Evolutionary conservation across 345 rosid species (phyloP).

Genomic region (Anastatica hierochuntica): DNA sequence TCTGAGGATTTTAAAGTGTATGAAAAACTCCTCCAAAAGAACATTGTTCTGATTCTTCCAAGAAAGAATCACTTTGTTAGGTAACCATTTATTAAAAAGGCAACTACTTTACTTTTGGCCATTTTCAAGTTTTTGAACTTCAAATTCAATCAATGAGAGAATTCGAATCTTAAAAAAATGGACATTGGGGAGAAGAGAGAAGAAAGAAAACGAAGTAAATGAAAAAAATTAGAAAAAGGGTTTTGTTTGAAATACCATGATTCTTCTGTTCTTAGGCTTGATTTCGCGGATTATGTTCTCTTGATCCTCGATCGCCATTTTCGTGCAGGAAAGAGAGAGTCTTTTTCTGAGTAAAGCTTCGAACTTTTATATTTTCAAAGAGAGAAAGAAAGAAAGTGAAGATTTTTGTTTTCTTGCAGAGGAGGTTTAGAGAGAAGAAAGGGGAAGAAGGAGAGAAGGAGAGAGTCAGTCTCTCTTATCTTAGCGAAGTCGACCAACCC

Average conservation of each 20-base stretch:
- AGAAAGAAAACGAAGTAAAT: not conserved
- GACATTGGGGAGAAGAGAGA: not conserved
- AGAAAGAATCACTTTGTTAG: slow-evolving; percentile 14
- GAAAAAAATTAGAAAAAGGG: not conserved
- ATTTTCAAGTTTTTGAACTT: not conserved
- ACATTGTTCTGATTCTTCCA: no score
- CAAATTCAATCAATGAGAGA: not conserved
- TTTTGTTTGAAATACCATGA: slow-evolving; percentile 42
- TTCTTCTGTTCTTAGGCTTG: slow-evolving; percentile 72
- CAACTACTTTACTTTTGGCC: slow-evolving; percentile 3
- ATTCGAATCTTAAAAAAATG: not conserved
- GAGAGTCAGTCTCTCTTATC: slow-evolving; percentile 57
- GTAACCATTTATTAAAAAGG: not conserved
- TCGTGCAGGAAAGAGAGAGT: slow-evolving; percentile 1
- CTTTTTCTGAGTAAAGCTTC: slow-evolving; percentile 17
- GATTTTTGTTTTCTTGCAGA: slow-evolving; percentile 22
- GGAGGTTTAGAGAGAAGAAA: slow-evolving; percentile 7
- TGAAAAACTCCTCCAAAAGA: not conserved
- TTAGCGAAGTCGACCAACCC: slow-evolving; percentile 29
- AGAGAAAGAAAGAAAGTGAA: slow-evolving; percentile 16
- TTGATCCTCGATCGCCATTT: slow-evolving; percentile 82
- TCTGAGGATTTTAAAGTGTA: slow-evolving; percentile 1
- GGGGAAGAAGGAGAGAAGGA: slow-evolving; percentile 3
- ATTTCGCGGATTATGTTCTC: slow-evolving; percentile 63
- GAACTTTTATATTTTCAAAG: slow-evolving; percentile 8